Evolutionary conservation across 2,329 filamentous ascomycete genomes (phyloP).

Genomic region (Aspergillus jensenii): DNA sequence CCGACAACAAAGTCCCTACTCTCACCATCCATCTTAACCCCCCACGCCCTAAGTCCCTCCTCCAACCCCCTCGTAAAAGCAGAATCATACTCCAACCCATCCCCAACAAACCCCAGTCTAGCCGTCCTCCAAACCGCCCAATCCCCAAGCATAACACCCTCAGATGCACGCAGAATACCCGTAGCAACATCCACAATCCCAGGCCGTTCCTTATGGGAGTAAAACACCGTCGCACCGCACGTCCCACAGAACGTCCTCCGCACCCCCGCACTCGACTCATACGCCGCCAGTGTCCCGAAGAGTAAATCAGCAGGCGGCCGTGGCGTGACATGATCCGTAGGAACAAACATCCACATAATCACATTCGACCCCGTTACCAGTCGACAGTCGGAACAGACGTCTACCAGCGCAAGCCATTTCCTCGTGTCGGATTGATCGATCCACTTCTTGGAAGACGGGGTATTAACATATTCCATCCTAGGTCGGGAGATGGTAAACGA

Average conservation of each 20-base stretch:
- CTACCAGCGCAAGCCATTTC: conserved; percentile 28
- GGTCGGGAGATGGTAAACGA: conserved; percentile 44
- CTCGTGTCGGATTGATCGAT: conserved; percentile 14
- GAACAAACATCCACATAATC: conserved; percentile 45
- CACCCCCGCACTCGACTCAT: conserved; percentile 37
- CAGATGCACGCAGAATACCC: conserved; percentile 40
- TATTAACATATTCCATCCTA: conserved; percentile 24
- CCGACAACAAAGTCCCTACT: neutral
- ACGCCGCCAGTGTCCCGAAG: conserved; percentile 42
- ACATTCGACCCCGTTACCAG: conserved; percentile 40
- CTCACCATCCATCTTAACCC: conserved; percentile 4
- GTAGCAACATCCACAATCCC: conserved; percentile 43
- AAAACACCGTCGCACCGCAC: conserved; percentile 49
- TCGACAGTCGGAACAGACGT: conserved; percentile 41
- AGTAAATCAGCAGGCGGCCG: conserved; percentile 13
- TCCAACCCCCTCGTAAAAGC: conserved; percentile 18
- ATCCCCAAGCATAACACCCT: conserved; percentile 41
- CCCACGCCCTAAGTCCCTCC: conserved; percentile 22
- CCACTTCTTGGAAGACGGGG: conserved; percentile 23
- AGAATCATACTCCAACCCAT: conserved; percentile 23
- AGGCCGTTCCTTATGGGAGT: conserved; percentile 33
- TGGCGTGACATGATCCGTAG: conserved; percentile 34
- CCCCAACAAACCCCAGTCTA: conserved; percentile 23
- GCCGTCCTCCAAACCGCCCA: conserved; percentile 45
- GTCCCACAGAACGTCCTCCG: conserved; percentile 45